Percentiles rank a stretch among this genome's conserved stretches.
Evolutionary conservation across 306 rosid genomes (phyloP).

Genomic region (Lathyrus sativus): DNA sequence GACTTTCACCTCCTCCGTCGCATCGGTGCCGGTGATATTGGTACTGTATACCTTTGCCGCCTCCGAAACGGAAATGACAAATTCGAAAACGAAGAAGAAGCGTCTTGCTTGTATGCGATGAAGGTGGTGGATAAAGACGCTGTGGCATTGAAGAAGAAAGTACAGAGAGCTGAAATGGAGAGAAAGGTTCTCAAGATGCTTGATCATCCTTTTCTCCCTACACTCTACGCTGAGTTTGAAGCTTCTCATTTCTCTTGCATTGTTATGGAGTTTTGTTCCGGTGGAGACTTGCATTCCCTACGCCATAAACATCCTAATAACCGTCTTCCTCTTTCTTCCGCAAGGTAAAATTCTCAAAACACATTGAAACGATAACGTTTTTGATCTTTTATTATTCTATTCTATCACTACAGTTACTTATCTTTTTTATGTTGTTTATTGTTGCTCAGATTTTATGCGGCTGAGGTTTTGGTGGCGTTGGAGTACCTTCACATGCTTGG

Average conservation of each 20-base stretch:
- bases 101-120: constrained; percentile 70
- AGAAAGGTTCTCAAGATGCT: constrained; percentile 84
- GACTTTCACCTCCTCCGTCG: constrained; percentile 81
- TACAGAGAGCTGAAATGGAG: constrained; percentile 89
- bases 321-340: constrained; percentile 75
- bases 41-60: constrained; percentile 82
- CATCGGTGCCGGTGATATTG: constrained; percentile 90
- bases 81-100: constrained; percentile 18
- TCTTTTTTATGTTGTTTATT: not conserved
- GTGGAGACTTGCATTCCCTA: constrained; percentile 93
- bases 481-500: constrained; percentile 99
- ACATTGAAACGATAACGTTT: constrained; percentile 25
- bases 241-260: constrained; percentile 92
- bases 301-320: constrained; percentile 68
- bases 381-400: not conserved
- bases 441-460: constrained; percentile 68
- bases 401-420: not conserved
- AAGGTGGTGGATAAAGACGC: constrained; percentile 91
- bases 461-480: constrained; percentile 84
- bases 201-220: constrained; percentile 90
- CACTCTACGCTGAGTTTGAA: constrained; percentile 92
- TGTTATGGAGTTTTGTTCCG: constrained; percentile 98
- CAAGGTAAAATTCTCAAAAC: constrained; percentile 53
- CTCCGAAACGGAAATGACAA: constrained; percentile 43
- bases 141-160: constrained; percentile 78